Base-by-base conservation (phyloP, 306 rosid species). In the Cucurbita ficifolia region DNA sequence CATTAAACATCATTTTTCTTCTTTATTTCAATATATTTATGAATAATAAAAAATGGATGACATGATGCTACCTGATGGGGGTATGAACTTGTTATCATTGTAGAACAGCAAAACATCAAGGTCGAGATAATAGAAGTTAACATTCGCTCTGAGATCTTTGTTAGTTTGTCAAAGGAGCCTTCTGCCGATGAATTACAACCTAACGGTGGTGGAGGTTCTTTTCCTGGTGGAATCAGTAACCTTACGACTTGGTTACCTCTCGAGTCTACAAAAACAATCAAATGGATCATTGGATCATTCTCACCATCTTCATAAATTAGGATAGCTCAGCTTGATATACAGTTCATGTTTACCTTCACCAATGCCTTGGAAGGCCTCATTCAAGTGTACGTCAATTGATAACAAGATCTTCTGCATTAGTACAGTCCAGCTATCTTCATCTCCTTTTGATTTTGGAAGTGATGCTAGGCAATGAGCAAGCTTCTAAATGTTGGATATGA, bases 371-470 rank as follows among this genome's bases (percentile, higher is more conserved):
- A 95, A 88, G 74, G 82, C 79, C 73, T 75, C 81, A 84, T 83
- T 83, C 79, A 95, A 82, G 77, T 85, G 95, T 75, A 77, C 72
- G 70, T 84, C 84, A 59, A 95, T 83, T 72, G 81, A 59, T 72
- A 88, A 49, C 84, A 95, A 77, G 46, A 91, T 73, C 76, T 88
- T 95, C 82, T 82, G 88, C 80, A 91, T 79, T 88, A 88, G 76
- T 80, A 86, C 55, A 69, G 84, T 84, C 99, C 97, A 95, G 85
- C 92, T 91, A 68, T 82, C 96, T 73, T 83, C 96, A 60, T 91
- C 92, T 72, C 91, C 96, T 86, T 71, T 86, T 24, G 96, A 84
- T 81, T 89, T 89, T 78, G 99, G 91, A 76, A 95, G 96, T 67
- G 87, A 78, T 55, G 96, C 96, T 40, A 95, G 86, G 82, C 91